phyloP scores from a whole-genome alignment of 352 stramenopile genomes.

The Labyrinthula sp. region DNA sequence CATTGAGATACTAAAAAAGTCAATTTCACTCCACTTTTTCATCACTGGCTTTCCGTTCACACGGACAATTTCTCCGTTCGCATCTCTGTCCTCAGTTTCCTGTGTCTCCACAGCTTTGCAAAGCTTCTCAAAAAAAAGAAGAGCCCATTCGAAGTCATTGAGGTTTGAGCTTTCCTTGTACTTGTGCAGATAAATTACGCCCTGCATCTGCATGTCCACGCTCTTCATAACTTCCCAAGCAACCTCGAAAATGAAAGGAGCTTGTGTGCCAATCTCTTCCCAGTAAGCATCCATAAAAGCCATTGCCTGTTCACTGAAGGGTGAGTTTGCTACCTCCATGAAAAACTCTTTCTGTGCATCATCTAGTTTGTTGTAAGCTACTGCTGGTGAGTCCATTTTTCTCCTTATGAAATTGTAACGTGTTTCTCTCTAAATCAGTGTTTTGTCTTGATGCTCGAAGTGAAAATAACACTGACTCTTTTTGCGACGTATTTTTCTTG shows the following conservation, averaged over 20 bases:
- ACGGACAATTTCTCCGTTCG: constrained; percentile 1
- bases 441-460: no score
- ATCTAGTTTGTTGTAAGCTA: no score
- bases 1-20: constrained; percentile 10
- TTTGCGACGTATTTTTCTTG: no score
- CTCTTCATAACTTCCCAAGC: constrained; percentile 10
- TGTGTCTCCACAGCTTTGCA: constrained; percentile 26
- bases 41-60: no score
- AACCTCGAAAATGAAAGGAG: constrained; percentile 27
- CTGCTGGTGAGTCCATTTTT: no score
- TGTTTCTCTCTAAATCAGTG: no score
- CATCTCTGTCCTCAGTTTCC: constrained; percentile 16
- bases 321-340: constrained; percentile 20
- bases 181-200: constrained; percentile 20
- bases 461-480: no score
- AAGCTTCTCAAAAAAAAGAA: constrained; percentile 29
- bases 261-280: constrained; percentile 13
- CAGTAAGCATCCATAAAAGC: constrained; percentile 29
- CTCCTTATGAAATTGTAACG: no score
- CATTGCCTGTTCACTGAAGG: constrained; percentile 14
- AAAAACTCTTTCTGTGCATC: no score
- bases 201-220: constrained; percentile 27
- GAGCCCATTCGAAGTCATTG: constrained; percentile 23
- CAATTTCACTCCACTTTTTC: constrained; percentile 22
- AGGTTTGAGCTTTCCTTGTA: constrained; percentile 24